Percentiles rank a stretch among this genome's conserved stretches.
Conservation (phyloP, 1,284 basidiomycete species). For the Malassezia slooffiae region DNA sequence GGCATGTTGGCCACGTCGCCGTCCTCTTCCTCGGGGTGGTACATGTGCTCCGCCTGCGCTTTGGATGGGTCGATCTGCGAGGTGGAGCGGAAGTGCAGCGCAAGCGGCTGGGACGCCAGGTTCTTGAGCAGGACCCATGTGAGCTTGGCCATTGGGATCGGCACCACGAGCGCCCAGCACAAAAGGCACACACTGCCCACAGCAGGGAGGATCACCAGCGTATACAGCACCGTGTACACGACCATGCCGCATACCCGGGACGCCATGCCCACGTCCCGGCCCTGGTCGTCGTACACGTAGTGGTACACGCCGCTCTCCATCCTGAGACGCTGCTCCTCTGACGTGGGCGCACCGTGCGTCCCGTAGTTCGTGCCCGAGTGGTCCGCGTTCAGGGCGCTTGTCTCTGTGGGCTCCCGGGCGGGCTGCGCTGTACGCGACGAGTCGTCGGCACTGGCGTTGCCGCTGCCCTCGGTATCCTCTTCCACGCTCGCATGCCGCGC, state of each 20-base stretch:
- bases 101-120: slow-evolving; percentile 67
- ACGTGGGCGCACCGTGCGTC: neutral
- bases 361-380: neutral
- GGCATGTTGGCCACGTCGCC: slow-evolving; percentile 35
- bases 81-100: slow-evolving; percentile 71
- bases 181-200: slow-evolving; percentile 58
- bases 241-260: slow-evolving; percentile 26
- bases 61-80: slow-evolving; percentile 17
- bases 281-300: slow-evolving; percentile 34
- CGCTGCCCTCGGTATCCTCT: slow-evolving; percentile 23
- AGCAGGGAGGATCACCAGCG: slow-evolving; percentile 74
- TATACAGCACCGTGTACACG: slow-evolving; percentile 57
- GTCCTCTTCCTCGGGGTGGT: slow-evolving; percentile 21
- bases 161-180: slow-evolving; percentile 86
- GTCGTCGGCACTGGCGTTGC: slow-evolving; percentile 16
- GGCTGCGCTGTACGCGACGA: slow-evolving; percentile 9
- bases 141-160: slow-evolving; percentile 95
- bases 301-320: slow-evolving; percentile 36
- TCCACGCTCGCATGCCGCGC: slow-evolving; percentile 28
- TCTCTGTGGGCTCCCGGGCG: slow-evolving; percentile 18
- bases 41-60: slow-evolving; percentile 1
- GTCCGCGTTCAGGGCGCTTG: slow-evolving; percentile 2
- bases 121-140: slow-evolving; percentile 84
- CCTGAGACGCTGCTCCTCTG: slow-evolving; percentile 24
- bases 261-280: slow-evolving; percentile 27